These are phyloP conservation scores for Pyrenophora graminea DNA, from an alignment of 2,329 filamentous ascomycete species.

Conservation along the genomic window DNA sequence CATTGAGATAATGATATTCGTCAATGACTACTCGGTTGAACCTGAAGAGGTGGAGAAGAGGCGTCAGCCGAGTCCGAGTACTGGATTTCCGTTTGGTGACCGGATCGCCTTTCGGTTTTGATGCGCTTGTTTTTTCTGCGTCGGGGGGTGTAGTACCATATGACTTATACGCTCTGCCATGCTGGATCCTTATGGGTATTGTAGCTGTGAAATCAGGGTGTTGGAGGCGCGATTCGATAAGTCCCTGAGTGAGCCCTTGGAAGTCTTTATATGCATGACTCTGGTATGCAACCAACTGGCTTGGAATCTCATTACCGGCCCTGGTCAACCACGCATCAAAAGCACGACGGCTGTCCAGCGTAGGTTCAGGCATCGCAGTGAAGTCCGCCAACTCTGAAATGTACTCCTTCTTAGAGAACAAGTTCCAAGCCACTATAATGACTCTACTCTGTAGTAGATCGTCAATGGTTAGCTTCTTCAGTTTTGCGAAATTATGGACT, in stretches of 20 bases:
- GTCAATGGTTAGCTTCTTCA: slow-evolving; percentile 50
- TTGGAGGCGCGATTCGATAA: slow-evolving; percentile 32
- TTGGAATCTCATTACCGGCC: slow-evolving; percentile 48
- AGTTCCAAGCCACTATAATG: slow-evolving; percentile 58
- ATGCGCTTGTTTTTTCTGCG: slow-evolving; percentile 11
- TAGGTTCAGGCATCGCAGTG: slow-evolving; percentile 51
- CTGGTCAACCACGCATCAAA: slow-evolving; percentile 60
- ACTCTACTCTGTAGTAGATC: slow-evolving; percentile 57
- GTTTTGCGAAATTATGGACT: slow-evolving; percentile 47
- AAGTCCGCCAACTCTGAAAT: slow-evolving; percentile 56
- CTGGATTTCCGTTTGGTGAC: slow-evolving; percentile 9
- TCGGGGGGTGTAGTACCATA: slow-evolving; percentile 13
- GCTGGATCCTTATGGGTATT: slow-evolving; percentile 47
- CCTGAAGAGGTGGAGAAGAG: slow-evolving; percentile 62
- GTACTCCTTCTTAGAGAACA: slow-evolving; percentile 57
- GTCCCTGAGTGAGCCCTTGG: slow-evolving; percentile 21
- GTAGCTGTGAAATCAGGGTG: slow-evolving; percentile 43
- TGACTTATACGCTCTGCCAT: slow-evolving; percentile 39
- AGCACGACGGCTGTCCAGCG: slow-evolving; percentile 49
- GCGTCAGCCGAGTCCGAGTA: slow-evolving; percentile 2
- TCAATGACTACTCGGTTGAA: slow-evolving; percentile 67
- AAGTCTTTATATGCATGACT: slow-evolving; percentile 39
- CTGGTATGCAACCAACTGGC: slow-evolving; percentile 48
- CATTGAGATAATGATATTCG: slow-evolving; percentile 64
- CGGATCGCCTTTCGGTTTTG: slow-evolving; percentile 10